These are phyloP conservation scores for Linum usitatissimum DNA, from an alignment of 345 rosid genomes.

Conservation along the genomic window DNA sequence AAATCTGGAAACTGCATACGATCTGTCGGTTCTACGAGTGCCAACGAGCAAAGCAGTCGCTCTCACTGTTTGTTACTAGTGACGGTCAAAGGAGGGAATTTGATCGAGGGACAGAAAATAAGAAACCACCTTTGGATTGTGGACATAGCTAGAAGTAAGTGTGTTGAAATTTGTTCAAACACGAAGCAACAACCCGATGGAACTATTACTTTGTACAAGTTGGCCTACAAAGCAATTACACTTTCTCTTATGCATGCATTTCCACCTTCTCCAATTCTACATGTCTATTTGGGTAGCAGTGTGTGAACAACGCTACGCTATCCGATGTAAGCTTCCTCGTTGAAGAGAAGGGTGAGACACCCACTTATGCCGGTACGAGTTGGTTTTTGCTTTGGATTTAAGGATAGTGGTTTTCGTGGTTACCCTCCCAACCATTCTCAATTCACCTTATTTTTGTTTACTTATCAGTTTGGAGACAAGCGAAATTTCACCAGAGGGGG, in stretches of 20 bases:
- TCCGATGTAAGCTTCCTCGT: constrained; percentile 95
- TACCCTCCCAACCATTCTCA: too few species aligned
- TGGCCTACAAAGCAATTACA: constrained; percentile 71
- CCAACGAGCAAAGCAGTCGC: constrained; percentile 92
- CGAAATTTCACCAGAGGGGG: too few species aligned
- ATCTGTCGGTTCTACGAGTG: constrained; percentile 93
- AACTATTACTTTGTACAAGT: constrained; percentile 75
- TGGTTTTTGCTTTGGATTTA: too few species aligned
- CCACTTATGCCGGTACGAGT: too few species aligned
- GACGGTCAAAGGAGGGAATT: constrained; percentile 68
- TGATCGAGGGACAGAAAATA: constrained; percentile 66
- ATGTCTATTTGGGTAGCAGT: constrained; percentile 96
- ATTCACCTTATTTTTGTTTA: too few species aligned
- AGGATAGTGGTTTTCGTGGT: too few species aligned
- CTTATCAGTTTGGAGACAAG: too few species aligned
- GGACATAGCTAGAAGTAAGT: constrained; percentile 97
- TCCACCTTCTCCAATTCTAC: constrained; percentile 94
- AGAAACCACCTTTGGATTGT: constrained; percentile 95
- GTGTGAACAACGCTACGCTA: constrained; percentile 74
- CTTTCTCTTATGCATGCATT: constrained; percentile 93
- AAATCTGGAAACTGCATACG: constrained; percentile 64
- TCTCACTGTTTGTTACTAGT: constrained; percentile 91
- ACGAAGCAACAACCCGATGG: constrained; percentile 85
- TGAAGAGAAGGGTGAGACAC: constrained; percentile 75
- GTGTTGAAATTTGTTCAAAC: constrained; percentile 48